Percentiles rank a stretch among this genome's conserved stretches.
Conservation (phyloP, 2,329 filamentous ascomycete species). For the Colletotrichum spaethianum region DNA sequence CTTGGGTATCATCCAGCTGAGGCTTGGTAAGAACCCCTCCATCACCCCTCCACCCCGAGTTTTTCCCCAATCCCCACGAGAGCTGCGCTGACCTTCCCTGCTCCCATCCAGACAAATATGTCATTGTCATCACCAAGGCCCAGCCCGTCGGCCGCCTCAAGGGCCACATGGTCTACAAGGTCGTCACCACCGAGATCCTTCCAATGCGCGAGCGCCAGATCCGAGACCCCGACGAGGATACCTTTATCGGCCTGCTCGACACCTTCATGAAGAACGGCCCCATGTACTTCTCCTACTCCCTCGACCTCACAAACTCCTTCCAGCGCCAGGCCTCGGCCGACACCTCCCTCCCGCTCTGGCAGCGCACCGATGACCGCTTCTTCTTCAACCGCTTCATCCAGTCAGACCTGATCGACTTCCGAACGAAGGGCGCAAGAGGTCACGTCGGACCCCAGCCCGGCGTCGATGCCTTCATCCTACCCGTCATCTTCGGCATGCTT, state of each 20-base stretch:
- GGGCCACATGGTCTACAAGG: constrained; percentile 96
- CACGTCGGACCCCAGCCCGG: constrained; percentile 80
- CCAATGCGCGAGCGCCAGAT: constrained; percentile 93
- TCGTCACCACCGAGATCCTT: constrained; percentile 91
- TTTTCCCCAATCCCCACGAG: not conserved
- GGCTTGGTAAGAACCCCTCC: constrained; percentile 77
- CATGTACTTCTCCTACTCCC: constrained; percentile 98
- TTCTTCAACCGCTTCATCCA: constrained; percentile 98
- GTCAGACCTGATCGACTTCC: constrained; percentile 91
- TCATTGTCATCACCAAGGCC: constrained; percentile 95
- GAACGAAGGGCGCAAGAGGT: constrained; percentile 73
- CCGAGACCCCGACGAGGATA: constrained; percentile 94
- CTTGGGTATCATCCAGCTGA: constrained; percentile 91
- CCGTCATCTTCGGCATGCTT: constrained; percentile 96
- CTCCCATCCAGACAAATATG: constrained; percentile 82
- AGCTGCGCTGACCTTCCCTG: constrained; percentile 28
- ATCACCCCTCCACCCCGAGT: not conserved
- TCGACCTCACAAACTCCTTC: constrained; percentile 97
- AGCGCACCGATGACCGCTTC: constrained; percentile 94
- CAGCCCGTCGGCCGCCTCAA: constrained; percentile 91
- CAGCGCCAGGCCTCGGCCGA: constrained; percentile 90
- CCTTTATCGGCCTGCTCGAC: constrained; percentile 87
- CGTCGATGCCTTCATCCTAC: constrained; percentile 92
- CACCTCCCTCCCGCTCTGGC: constrained; percentile 83
- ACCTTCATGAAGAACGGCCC: constrained; percentile 85